phyloP scores from a whole-genome alignment of 108 stramenopile genomes.

The Cyclotella baltica region DNA sequence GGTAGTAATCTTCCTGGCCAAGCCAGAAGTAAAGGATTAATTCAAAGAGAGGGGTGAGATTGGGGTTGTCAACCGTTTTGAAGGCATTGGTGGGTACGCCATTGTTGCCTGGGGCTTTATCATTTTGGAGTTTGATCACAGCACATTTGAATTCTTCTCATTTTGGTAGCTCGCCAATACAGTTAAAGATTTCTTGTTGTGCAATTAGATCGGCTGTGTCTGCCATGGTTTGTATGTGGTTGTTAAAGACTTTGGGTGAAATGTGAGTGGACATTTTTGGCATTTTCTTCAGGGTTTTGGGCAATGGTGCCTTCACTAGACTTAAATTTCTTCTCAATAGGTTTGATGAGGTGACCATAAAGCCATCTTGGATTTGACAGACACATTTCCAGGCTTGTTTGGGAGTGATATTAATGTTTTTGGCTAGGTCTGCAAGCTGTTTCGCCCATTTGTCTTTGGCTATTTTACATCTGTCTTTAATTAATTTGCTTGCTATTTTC shows the following conservation, averaged over 20 bases:
- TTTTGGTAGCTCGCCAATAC: not conserved
- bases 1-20: slow-evolving; percentile 2
- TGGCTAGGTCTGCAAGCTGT: not conserved
- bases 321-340: not conserved
- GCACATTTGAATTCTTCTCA: slow-evolving; percentile 9
- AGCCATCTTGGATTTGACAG: not conserved
- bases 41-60: not conserved
- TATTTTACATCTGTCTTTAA: not conserved
- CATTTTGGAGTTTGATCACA: slow-evolving; percentile 4
- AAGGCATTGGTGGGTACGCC: slow-evolving; percentile 17
- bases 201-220: not conserved
- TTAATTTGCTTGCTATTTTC: not conserved
- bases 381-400: not conserved
- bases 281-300: not conserved
- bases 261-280: not conserved
- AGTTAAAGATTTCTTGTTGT: not conserved
- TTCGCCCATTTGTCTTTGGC: not conserved
- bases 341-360: not conserved
- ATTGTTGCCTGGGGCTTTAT: slow-evolving; percentile 8
- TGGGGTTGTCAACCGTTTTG: slow-evolving; percentile 3
- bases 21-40: not conserved
- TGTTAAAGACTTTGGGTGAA: not conserved
- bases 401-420: not conserved
- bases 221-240: not conserved
- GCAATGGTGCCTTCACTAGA: not conserved